Percentiles rank a stretch among this genome's conserved stretches.
Conservation (phyloP, 2,329 filamentous ascomycete species). For the Xylariales sp. region DNA sequence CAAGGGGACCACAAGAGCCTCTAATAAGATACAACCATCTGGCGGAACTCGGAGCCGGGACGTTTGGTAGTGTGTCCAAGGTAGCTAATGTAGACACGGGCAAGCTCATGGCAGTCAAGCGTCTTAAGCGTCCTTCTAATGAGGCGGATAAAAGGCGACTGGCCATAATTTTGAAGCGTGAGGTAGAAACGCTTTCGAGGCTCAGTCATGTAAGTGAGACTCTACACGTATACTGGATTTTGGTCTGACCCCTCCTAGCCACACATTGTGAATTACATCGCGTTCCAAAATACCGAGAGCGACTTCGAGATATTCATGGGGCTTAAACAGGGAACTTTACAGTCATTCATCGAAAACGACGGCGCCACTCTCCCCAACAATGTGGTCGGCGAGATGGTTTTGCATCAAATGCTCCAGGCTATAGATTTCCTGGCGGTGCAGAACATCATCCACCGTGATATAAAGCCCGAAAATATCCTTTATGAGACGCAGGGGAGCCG, state of each 20-base stretch:
- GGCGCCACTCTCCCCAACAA: background rate
- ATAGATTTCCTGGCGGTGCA: background rate
- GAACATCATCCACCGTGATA: background rate
- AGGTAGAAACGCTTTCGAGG: background rate
- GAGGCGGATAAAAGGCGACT: accelerated
- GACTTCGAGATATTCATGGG: background rate
- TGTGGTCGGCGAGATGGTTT: background rate
- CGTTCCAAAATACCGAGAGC: background rate
- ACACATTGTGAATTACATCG: conserved; percentile 11
- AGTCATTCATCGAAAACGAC: background rate
- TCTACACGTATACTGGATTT: too few relatives aligned
- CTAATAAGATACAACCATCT: background rate
- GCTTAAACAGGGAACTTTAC: background rate
- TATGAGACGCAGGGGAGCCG: background rate
- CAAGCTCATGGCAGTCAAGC: conserved; percentile 7
- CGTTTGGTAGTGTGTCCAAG: background rate
- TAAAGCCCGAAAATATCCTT: conserved; percentile 15
- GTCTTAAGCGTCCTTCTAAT: background rate
- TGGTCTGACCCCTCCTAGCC: background rate
- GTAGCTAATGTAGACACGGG: background rate
- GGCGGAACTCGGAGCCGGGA: background rate
- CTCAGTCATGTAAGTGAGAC: background rate
- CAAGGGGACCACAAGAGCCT: background rate
- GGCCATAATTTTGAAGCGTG: background rate
- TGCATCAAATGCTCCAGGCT: conserved; percentile 14